These are phyloP conservation scores for Spathaspora arborariae DNA, from an alignment of 805 yeast genomes.

Conservation along the genomic window DNA sequence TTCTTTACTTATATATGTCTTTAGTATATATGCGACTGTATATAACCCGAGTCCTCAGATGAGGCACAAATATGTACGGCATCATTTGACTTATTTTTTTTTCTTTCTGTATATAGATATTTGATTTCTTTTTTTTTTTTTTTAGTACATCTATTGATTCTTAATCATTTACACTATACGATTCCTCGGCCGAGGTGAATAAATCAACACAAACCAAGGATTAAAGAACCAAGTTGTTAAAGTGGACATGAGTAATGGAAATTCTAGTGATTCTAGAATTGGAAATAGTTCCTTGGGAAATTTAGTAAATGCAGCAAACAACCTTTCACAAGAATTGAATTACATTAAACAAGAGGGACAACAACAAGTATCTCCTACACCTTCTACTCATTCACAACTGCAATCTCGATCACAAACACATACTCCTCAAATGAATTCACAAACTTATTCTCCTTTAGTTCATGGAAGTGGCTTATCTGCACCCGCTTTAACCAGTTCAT, in stretches of 20 bases:
- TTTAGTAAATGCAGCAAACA: slow-evolving; percentile 39
- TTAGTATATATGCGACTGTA: background rate
- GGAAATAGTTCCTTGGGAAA: slow-evolving; percentile 22
- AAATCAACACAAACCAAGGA: background rate
- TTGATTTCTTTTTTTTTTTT: background rate
- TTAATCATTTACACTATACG: background rate
- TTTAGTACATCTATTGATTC: background rate
- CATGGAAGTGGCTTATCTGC: background rate
- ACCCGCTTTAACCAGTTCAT: slow-evolving; percentile 1
- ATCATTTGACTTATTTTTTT: background rate
- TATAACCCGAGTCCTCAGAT: background rate
- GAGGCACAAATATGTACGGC: background rate
- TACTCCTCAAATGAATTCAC: background rate
- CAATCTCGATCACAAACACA: background rate
- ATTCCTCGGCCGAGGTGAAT: background rate
- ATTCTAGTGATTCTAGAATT: background rate
- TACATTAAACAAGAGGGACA: slow-evolving; percentile 22
- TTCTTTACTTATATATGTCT: too few relatives aligned
- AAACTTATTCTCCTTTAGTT: background rate
- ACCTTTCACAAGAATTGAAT: slow-evolving; percentile 16
- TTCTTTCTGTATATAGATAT: background rate
- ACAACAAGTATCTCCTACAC: slow-evolving; percentile 1
- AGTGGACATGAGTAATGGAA: background rate
- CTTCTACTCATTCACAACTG: background rate
- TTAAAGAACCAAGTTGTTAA: too few relatives aligned